Evolutionary conservation across 73 alveolate species (phyloP).

Genomic region (Paramecium primaurelia): DNA sequence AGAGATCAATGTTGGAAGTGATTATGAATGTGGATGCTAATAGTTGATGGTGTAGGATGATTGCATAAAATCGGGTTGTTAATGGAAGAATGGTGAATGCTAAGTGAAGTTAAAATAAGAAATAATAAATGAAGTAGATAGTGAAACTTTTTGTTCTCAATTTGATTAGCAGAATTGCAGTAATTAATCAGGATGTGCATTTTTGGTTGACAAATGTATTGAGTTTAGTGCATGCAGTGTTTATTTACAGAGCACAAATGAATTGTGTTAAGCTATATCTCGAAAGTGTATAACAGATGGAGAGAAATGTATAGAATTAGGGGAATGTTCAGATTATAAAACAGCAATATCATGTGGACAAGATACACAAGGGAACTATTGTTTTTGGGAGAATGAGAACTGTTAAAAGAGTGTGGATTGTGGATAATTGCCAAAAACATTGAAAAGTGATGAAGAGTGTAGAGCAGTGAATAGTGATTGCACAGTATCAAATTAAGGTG

Average conservation of each 20-base stretch:
- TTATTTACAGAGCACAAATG: background rate
- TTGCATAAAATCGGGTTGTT: background rate
- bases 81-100: background rate
- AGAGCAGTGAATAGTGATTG: background rate
- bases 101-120: background rate
- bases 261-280: background rate
- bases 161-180: background rate
- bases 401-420: background rate
- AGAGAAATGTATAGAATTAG: background rate
- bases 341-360: background rate
- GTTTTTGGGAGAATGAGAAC: constrained; percentile 1
- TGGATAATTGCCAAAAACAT: background rate
- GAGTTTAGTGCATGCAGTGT: constrained; percentile 1
- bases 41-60: background rate
- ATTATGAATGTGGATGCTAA: background rate
- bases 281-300: background rate
- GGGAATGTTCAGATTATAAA: background rate
- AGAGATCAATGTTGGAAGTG: background rate
- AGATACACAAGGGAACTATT: background rate
- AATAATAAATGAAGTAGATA: background rate
- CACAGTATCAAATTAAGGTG: background rate
- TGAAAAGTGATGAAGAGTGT: background rate
- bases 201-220: background rate
- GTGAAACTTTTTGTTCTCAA: background rate
- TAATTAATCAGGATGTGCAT: background rate